Conservation (phyloP, 1,284 basidiomycete genomes). For the Fistulinella cinereoalba region DNA sequence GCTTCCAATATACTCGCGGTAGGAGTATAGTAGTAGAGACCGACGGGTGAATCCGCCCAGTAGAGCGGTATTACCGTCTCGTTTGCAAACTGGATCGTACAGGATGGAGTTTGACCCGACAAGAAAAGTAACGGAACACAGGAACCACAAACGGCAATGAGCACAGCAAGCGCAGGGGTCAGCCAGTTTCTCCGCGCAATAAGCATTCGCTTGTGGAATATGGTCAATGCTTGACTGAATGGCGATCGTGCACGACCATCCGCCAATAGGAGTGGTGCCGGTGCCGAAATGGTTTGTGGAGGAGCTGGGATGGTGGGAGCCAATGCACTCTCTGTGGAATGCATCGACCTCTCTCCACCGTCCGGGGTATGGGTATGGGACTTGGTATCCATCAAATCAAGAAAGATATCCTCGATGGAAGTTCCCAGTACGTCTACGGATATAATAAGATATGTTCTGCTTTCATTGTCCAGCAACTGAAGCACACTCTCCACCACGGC, state of each 20-base stretch:
- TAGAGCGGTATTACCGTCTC: slow-evolving; percentile 45
- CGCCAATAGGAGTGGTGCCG: slow-evolving; percentile 39
- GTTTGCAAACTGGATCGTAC: slow-evolving; percentile 39
- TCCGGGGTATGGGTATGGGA: slow-evolving; percentile 6
- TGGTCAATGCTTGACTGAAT: slow-evolving; percentile 60
- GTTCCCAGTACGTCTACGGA: slow-evolving; percentile 70
- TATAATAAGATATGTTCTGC: slow-evolving; percentile 37
- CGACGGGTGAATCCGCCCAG: slow-evolving; percentile 44
- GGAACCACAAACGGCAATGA: slow-evolving; percentile 62
- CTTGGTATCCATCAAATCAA: slow-evolving; percentile 62
- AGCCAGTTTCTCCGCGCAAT: slow-evolving; percentile 69
- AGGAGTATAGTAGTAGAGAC: slow-evolving; percentile 17
- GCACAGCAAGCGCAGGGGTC: slow-evolving; percentile 55
- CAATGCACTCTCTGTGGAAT: slow-evolving; percentile 11
- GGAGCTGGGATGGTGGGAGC: slow-evolving; percentile 32
- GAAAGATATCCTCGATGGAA: slow-evolving; percentile 79
- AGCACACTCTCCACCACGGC: slow-evolving; percentile 54
- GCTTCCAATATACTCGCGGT: slow-evolving; percentile 38
- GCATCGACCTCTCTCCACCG: slow-evolving; percentile 9
- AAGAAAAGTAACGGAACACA: slow-evolving; percentile 69
- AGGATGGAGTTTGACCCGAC: slow-evolving; percentile 47
- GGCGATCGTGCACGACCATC: slow-evolving; percentile 51
- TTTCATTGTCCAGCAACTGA: slow-evolving; percentile 49
- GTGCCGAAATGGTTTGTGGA: slow-evolving; percentile 37
- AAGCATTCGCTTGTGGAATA: slow-evolving; percentile 70